Conservation (phyloP, 352 stramenopile species). For the Globisporangium solare region DNA sequence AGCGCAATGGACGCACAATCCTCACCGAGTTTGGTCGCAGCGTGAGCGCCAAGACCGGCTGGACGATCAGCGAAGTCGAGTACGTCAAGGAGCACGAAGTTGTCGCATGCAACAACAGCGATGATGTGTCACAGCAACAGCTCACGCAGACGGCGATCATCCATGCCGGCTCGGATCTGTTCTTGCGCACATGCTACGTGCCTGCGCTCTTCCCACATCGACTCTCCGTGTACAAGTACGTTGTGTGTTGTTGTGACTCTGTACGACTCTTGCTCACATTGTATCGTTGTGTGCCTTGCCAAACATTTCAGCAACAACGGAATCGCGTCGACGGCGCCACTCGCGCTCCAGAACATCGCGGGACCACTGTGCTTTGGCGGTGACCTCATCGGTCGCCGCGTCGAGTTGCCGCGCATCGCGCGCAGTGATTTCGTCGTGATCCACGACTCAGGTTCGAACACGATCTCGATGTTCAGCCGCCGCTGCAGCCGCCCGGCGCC, state of each 20-base stretch:
- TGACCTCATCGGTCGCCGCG: conserved; percentile 74
- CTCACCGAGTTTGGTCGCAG: conserved; percentile 90
- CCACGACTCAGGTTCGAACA: conserved; percentile 86
- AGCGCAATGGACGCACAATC: conserved; percentile 66
- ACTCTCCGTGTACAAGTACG: conserved; percentile 79
- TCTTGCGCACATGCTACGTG: conserved; percentile 84
- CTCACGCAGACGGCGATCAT: conserved; percentile 75
- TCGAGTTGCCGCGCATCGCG: conserved; percentile 54
- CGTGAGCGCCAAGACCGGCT: conserved; percentile 82
- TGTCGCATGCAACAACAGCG: neutral
- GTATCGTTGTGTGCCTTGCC: conserved; percentile 3
- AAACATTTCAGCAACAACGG: conserved; percentile 33
- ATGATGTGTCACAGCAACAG: conserved; percentile 7
- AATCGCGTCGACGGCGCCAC: conserved; percentile 32
- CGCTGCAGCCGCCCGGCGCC: conserved; percentile 84
- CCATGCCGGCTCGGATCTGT: conserved; percentile 88
- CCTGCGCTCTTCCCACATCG: conserved; percentile 76
- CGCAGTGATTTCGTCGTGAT: conserved; percentile 83
- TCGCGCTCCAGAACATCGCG: conserved; percentile 73
- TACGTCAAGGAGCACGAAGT: conserved; percentile 79
- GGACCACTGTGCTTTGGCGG: conserved; percentile 91
- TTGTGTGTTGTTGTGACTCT: conserved; percentile 9
- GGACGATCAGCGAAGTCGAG: conserved; percentile 87
- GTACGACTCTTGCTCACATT: conserved; percentile 6
- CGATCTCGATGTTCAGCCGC: conserved; percentile 82